phyloP scores from a whole-genome alignment of 78 protist genomes.

The Mantamonas sphyraenae region DNA sequence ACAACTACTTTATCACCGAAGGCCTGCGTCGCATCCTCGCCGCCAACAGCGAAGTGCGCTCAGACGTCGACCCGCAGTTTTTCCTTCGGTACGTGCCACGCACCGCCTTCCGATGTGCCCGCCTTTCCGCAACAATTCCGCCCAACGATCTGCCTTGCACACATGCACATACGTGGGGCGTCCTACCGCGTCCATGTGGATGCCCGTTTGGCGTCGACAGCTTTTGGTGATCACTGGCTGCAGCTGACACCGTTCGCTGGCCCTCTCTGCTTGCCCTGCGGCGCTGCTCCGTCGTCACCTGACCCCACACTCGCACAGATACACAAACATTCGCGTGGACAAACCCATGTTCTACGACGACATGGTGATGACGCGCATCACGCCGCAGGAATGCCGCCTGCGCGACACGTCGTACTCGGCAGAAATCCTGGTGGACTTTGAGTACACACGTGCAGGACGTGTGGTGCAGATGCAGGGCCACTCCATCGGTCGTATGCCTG shows the following conservation, averaged over 20 bases:
- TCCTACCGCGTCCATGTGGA: too few relatives aligned
- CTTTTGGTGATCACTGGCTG: too few relatives aligned
- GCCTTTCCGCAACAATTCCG: too few relatives aligned
- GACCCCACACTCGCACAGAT: slow-evolving; percentile 12
- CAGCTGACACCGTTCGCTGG: too few relatives aligned
- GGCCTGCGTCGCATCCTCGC: slow-evolving; percentile 63
- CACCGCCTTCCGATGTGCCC: too few relatives aligned
- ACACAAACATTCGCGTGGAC: slow-evolving; percentile 69
- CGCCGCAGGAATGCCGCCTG: slow-evolving; percentile 94
- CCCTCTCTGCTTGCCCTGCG: background rate
- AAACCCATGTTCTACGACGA: slow-evolving; percentile 55
- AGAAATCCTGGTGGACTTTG: slow-evolving; percentile 82
- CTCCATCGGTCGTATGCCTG: slow-evolving; percentile 91
- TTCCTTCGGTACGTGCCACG: slow-evolving; percentile 48
- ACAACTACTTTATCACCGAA: slow-evolving; percentile 79
- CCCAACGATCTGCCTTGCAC: too few relatives aligned
- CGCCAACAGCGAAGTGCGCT: slow-evolving; percentile 67
- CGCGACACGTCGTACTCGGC: slow-evolving; percentile 97
- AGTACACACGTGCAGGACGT: slow-evolving; percentile 66
- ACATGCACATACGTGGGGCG: too few relatives aligned
- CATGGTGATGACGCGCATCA: slow-evolving; percentile 8
- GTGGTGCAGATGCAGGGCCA: slow-evolving; percentile 29
- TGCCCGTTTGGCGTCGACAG: too few relatives aligned
- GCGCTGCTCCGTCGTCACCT: too few relatives aligned
- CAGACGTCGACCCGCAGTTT: slow-evolving; percentile 73